These are phyloP conservation scores for Hypholoma sublateritium DNA, from an alignment of 768 basidiomycete species.

Conservation along the genomic window DNA sequence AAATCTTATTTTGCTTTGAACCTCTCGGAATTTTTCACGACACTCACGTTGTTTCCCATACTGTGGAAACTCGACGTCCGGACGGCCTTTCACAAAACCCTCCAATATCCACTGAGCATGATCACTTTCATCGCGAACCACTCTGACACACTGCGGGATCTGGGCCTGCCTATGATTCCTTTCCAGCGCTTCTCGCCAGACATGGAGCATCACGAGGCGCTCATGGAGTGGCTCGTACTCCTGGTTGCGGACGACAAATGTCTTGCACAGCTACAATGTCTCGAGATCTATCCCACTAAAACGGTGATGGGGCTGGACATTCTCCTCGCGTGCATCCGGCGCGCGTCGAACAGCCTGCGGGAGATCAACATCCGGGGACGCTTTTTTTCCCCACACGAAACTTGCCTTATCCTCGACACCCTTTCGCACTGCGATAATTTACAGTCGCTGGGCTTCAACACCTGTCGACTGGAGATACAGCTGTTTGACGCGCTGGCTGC, in stretches of 20 bases:
- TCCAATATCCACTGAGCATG: conserved; percentile 36
- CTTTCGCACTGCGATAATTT: conserved; percentile 25
- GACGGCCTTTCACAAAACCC: conserved; percentile 39
- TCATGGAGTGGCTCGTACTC: conserved; percentile 34
- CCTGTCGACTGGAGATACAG: conserved; percentile 28
- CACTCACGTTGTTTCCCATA: conserved; percentile 29
- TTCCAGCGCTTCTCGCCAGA: conserved; percentile 26
- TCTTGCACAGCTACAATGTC: conserved; percentile 28
- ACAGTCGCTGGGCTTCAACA: conserved; percentile 31
- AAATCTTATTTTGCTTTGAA: conserved; percentile 42
- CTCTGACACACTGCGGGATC: conserved; percentile 28
- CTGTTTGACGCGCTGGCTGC: conserved; percentile 34
- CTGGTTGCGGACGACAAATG: conserved; percentile 25
- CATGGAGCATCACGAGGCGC: conserved; percentile 26
- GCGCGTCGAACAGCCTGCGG: conserved; percentile 31
- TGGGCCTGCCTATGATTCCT: conserved; percentile 41
- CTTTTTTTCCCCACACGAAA: conserved; percentile 34
- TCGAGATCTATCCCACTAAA: conserved; percentile 44
- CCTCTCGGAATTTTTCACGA: conserved; percentile 38
- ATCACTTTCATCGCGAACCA: conserved; percentile 29
- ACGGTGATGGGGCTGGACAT: conserved; percentile 31
- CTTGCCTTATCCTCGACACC: conserved; percentile 22
- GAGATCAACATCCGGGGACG: conserved; percentile 39
- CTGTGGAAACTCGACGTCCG: conserved; percentile 34
- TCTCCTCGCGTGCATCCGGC: conserved; percentile 29